Base-by-base conservation (phyloP, 2,329 filamentous ascomycete genomes). In the Chlorencoelia australis region DNA sequence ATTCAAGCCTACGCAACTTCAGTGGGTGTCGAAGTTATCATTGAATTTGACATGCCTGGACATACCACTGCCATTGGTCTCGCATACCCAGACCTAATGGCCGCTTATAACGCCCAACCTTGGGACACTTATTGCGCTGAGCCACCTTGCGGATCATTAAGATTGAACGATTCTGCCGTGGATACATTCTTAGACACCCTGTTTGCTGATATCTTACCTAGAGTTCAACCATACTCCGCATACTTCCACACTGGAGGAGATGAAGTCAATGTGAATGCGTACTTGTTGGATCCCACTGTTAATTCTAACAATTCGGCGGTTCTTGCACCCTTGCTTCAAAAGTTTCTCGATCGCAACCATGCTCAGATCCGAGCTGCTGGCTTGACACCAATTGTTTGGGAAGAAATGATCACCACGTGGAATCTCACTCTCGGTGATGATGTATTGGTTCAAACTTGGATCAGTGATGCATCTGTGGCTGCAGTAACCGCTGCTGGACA, bases 181-280 rank as follows among this genome's bases (percentile, higher is more conserved):
- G 70, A 79, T 49, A 61, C 68, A 2, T 93, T 94, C 57, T 59
- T 94, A 8, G 71, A 81, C 39, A 79, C 60, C 24, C 60, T 94
- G 10, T 80, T 86, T 49, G 67, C 68, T n/a, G 87, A 94, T 53
- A 55, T 94, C 16, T 63, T 93, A 35, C 85, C 86, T 10, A 70
- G 84, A 18, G 58, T 87, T 8, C 62, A 66, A 7, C 75, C 79
- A 0, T 85, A 84, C 57, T 69, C 79, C 2, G 63, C 74, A 5
- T 75, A 89, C 61, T 93, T 89, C 65, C 86, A 94, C 61, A 82
- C 82, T 1, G 87, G 87, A 29, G 87, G 87, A 37, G 87, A 94
- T 52, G 87, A 94, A 63, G 75, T 93, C 43, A 89, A 91, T 59
- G 68, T 67, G 43, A 79, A 88, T 50, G 73, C 79, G 35, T 88